Percentiles rank a stretch among this genome's conserved stretches.
These are phyloP conservation scores for Lactifluus hygrophoroides DNA, from an alignment of 768 basidiomycete species.

Conservation along the genomic window DNA sequence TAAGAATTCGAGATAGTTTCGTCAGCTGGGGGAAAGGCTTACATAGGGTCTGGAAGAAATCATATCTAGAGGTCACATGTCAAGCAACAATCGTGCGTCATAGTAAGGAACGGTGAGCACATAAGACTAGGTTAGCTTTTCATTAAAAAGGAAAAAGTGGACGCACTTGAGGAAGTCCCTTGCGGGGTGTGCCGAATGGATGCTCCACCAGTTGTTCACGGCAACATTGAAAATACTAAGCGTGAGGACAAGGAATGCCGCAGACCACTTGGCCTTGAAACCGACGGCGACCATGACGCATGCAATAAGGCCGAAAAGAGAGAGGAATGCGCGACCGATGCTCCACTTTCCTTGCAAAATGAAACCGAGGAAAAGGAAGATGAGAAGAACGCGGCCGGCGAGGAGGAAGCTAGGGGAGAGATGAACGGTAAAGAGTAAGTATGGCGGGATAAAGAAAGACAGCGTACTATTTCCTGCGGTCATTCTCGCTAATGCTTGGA, in stretches of 20 bases:
- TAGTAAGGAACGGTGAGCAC: neutral
- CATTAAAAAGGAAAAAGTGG: neutral
- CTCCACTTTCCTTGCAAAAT: slow-evolving; percentile 91
- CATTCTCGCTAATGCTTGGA: slow-evolving; percentile 84
- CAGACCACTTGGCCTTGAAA: slow-evolving; percentile 99
- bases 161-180: slow-evolving; percentile 92
- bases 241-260: slow-evolving; percentile 86
- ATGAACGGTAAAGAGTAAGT: neutral
- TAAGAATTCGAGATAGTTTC: neutral
- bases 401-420: slow-evolving; percentile 72
- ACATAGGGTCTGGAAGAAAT: slow-evolving; percentile 98
- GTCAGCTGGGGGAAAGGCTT: slow-evolving; percentile 17
- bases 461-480: slow-evolving; percentile 94
- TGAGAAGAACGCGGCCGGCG: slow-evolving; percentile 91
- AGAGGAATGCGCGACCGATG: slow-evolving; percentile 77
- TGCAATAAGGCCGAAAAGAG: slow-evolving; percentile 82
- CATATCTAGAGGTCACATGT: slow-evolving; percentile 55
- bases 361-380: slow-evolving; percentile 99
- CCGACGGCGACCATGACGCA: slow-evolving; percentile 96
- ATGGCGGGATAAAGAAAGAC: slow-evolving; percentile 4
- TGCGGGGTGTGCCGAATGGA: slow-evolving; percentile 87
- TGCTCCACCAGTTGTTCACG: slow-evolving; percentile 98
- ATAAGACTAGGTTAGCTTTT: neutral
- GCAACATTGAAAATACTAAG: slow-evolving; percentile 95
- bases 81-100: neutral